Conservation (phyloP, 2,329 filamentous ascomycete species). For the Monilinia fructigena region DNA sequence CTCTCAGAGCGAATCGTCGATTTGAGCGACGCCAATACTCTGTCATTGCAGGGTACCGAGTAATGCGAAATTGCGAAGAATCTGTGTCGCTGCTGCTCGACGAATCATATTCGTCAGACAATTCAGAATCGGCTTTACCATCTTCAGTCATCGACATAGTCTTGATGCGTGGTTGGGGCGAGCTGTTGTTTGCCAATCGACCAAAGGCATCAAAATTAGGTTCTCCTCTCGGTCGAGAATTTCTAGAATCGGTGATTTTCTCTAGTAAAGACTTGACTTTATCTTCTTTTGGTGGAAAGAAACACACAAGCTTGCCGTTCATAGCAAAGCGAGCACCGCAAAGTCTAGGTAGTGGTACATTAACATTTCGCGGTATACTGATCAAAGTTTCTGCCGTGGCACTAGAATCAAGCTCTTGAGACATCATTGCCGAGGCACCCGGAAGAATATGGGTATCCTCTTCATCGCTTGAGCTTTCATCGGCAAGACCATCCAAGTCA, state of each 20-base stretch:
- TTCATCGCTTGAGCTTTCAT: conserved; percentile 82
- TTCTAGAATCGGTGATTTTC: conserved; percentile 48
- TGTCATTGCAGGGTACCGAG: conserved; percentile 34
- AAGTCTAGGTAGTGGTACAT: conserved; percentile 56
- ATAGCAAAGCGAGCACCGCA: conserved; percentile 62
- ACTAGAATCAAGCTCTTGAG: conserved; percentile 58
- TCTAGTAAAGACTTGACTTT: conserved; percentile 52
- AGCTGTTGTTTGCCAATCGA: conserved; percentile 51
- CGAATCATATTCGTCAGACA: conserved; percentile 38
- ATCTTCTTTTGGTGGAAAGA: conserved; percentile 66
- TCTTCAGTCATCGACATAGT: conserved; percentile 39
- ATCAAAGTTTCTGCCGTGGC: conserved; percentile 53
- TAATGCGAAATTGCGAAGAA: conserved; percentile 38
- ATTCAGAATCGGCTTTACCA: conserved; percentile 43
- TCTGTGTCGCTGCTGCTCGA: conserved; percentile 41
- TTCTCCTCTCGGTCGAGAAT: conserved; percentile 47
- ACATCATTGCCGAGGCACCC: conserved; percentile 53
- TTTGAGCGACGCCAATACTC: conserved; percentile 36
- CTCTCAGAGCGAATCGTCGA: conserved; percentile 33
- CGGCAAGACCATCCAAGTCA: conserved; percentile 54
- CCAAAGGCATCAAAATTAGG: conserved; percentile 64
- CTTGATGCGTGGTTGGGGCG: conserved; percentile 47
- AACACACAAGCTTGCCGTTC: conserved; percentile 63
- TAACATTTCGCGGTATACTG: conserved; percentile 49
- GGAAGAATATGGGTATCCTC: conserved; percentile 56